Evolutionary conservation across 2,329 filamentous ascomycete genomes (phyloP).

Genomic region (Thelonectria discophora): DNA sequence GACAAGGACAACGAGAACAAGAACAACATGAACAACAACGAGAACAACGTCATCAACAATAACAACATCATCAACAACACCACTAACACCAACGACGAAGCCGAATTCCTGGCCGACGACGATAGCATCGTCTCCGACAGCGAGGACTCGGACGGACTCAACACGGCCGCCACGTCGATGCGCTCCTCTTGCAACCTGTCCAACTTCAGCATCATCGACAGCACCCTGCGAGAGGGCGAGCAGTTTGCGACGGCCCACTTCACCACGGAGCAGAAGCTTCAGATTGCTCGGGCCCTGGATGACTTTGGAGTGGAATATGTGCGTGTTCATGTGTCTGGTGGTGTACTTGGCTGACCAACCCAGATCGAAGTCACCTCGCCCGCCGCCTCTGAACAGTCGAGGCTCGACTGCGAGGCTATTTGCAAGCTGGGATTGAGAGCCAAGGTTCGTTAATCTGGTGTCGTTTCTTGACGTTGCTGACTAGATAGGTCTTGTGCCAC

Average conservation of each 20-base stretch:
- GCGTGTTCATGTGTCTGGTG: neutral
- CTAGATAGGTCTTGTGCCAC: slow-evolving; percentile 29
- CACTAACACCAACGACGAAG: no score
- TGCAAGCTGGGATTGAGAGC: slow-evolving; percentile 93
- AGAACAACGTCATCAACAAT: neutral
- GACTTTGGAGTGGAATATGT: slow-evolving; percentile 64
- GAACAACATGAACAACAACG: no score
- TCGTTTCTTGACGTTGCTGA: no score
- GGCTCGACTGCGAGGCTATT: slow-evolving; percentile 86
- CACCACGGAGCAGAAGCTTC: slow-evolving; percentile 61
- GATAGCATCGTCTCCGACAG: no score
- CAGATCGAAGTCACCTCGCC: slow-evolving; percentile 80
- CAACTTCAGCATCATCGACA: slow-evolving; percentile 41
- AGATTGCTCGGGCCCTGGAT: slow-evolving; percentile 37
- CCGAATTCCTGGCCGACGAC: no score
- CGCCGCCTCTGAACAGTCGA: slow-evolving; percentile 85
- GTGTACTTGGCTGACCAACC: neutral
- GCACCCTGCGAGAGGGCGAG: slow-evolving; percentile 40
- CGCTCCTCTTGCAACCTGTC: slow-evolving; percentile 23
- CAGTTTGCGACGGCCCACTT: slow-evolving; percentile 76
- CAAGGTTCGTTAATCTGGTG: slow-evolving; percentile 36
- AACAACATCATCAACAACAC: no score
- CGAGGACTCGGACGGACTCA: no score
- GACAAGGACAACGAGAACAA: no score
- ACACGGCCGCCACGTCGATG: slow-evolving; percentile 17